These are phyloP conservation scores for Craspedostauros australis DNA, from an alignment of 108 stramenopile species.

Conservation along the genomic window DNA sequence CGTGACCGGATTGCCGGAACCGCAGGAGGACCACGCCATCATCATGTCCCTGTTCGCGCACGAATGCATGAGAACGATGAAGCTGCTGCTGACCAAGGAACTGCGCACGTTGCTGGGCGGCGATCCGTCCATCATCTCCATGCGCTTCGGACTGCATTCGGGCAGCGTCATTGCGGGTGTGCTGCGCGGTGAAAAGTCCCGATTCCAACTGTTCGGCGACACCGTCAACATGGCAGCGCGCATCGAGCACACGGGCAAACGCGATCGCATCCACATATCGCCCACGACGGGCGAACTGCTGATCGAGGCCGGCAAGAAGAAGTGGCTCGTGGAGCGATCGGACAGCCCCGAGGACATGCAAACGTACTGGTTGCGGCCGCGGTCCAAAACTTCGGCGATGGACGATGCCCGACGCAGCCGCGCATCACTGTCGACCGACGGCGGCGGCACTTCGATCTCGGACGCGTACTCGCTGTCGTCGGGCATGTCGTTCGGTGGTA, in stretches of 20 bases:
- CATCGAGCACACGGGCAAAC: constrained; percentile 27
- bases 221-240: constrained; percentile 27
- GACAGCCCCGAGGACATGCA: constrained; percentile 25
- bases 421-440: too few relatives aligned
- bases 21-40: constrained; percentile 27
- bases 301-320: constrained; percentile 25
- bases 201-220: constrained; percentile 46
- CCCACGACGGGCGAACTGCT: constrained; percentile 24
- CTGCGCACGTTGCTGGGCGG: too few relatives aligned
- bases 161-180: constrained; percentile 13
- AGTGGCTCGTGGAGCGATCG: constrained; percentile 24
- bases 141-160: constrained; percentile 1
- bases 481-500: too few relatives aligned
- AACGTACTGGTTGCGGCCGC: too few relatives aligned
- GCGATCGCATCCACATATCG: constrained; percentile 32
- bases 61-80: constrained; percentile 19
- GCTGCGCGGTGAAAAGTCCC: constrained; percentile 18
- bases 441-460: too few relatives aligned
- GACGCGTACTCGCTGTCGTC: too few relatives aligned
- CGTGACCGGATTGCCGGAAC: constrained; percentile 22
- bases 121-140: too few relatives aligned
- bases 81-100: constrained; percentile 16
- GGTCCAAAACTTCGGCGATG: too few relatives aligned
- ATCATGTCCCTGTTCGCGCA: constrained; percentile 24
- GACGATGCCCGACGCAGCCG: too few relatives aligned